Conservation (phyloP, 257 asterid species). For the Knoxia roxburghii region DNA sequence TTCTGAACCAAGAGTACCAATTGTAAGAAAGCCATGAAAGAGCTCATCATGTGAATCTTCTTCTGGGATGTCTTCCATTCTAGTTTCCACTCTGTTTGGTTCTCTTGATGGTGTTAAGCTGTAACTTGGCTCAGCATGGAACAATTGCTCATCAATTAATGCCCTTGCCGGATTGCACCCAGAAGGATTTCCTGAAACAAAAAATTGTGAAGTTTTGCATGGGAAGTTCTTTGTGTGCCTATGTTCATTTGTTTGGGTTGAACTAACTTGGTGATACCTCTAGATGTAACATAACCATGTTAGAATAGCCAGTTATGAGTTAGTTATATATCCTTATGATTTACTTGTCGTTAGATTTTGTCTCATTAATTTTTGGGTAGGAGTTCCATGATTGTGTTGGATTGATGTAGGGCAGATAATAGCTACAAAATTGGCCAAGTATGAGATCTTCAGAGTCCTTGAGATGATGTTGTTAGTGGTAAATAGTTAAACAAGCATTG, state of each 20-base stretch:
- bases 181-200: constrained; percentile 44
- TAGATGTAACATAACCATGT: too few relatives aligned
- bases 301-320: not conserved
- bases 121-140: constrained; percentile 34
- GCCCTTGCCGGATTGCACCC: constrained; percentile 34
- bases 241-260: too few relatives aligned
- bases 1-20: constrained; percentile 76
- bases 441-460: not conserved
- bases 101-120: constrained; percentile 21
- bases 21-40: constrained; percentile 74
- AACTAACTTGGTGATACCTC: too few relatives aligned
- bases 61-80: constrained; percentile 25
- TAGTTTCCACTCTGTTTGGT: constrained; percentile 23
- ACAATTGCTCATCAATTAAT: constrained; percentile 36
- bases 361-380: not conserved
- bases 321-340: not conserved
- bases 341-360: constrained; percentile 2
- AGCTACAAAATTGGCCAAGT: not conserved
- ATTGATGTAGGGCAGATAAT: not conserved
- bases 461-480: not conserved
- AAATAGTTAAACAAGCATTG: not conserved
- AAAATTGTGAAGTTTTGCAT: constrained; percentile 10
- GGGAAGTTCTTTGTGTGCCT: not conserved
- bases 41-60: constrained; percentile 45
- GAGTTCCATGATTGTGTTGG: not conserved